These are phyloP conservation scores for Boeremia lycopersici DNA, from an alignment of 2,329 filamentous ascomycete species.

Conservation along the genomic window DNA sequence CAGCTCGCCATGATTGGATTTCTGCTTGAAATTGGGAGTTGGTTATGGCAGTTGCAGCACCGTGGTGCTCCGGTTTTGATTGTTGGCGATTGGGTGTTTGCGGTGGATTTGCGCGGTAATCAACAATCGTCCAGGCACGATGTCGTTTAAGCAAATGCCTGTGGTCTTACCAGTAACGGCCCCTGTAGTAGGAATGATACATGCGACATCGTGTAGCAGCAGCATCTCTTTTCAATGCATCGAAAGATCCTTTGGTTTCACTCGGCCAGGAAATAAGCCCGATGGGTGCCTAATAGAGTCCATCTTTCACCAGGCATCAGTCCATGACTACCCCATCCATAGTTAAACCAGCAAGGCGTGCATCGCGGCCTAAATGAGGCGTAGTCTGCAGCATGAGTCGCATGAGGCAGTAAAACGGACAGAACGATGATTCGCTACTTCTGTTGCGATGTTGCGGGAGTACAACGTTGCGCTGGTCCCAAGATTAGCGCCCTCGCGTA, in stretches of 20 bases:
- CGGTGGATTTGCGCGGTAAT: too few relatives aligned
- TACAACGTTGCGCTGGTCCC: too few relatives aligned
- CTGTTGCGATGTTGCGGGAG: too few relatives aligned
- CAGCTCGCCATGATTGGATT: slow-evolving; percentile 19
- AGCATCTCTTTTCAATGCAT: background rate
- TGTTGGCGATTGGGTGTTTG: too few relatives aligned
- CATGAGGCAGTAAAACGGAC: too few relatives aligned
- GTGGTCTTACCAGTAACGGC: background rate
- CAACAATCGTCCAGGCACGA: background rate
- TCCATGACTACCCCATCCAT: background rate
- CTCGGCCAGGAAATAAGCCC: background rate
- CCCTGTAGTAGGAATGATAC: background rate
- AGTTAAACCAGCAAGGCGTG: background rate
- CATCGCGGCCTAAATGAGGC: background rate
- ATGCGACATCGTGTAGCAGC: background rate
- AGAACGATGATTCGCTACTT: too few relatives aligned
- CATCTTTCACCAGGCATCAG: slow-evolving; percentile 7
- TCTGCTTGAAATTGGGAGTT: background rate
- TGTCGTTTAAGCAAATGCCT: background rate
- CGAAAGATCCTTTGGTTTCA: background rate
- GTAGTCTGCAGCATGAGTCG: too few relatives aligned
- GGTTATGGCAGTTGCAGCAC: too few relatives aligned
- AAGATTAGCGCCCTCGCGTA: too few relatives aligned
- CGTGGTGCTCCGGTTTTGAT: too few relatives aligned
- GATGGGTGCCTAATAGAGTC: slow-evolving; percentile 2